Conservation (phyloP, 2,329 filamentous ascomycete species). For the Trichoderma oligosporum region DNA sequence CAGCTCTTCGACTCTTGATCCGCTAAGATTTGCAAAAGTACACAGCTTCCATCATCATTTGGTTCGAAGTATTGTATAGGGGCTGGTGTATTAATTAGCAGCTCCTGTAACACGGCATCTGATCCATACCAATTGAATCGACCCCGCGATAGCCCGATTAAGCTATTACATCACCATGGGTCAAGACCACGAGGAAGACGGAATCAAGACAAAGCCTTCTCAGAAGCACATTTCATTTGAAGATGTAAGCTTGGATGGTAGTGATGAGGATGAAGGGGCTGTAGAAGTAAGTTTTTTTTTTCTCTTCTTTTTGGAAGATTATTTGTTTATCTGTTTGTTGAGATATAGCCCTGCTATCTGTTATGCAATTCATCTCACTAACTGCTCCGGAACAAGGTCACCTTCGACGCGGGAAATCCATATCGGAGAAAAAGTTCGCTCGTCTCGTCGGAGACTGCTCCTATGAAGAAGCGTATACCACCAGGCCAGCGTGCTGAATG, state of each 20-base stretch:
- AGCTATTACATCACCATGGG: conserved; percentile 20
- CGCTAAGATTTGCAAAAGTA: background rate
- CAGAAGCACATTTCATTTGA: conserved; percentile 26
- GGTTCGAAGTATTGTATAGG: background rate
- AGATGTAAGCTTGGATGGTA: conserved; percentile 40
- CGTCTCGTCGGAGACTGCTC: conserved; percentile 47
- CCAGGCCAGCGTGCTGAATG: conserved; percentile 49
- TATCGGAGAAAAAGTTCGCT: conserved; percentile 66
- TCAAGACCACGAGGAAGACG: conserved; percentile 13
- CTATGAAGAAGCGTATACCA: conserved; percentile 27
- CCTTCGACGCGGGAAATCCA: conserved; percentile 57
- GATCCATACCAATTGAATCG: background rate
- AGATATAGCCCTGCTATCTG: background rate
- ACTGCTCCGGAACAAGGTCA: conserved; percentile 42
- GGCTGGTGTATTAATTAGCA: background rate
- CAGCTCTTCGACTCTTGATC: background rate
- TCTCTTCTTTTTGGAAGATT: background rate
- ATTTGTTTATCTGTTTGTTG: background rate
- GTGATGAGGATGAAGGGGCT: conserved; percentile 49
- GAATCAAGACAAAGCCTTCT: background rate
- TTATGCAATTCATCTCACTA: background rate
- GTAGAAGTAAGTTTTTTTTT: conserved; percentile 45
- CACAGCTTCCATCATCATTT: background rate
- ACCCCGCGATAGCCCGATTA: conserved; percentile 10
- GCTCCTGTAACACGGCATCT: background rate